phyloP scores from a whole-genome alignment of 805 yeast species.

The Metschnikowia baotianmanensis region DNA sequence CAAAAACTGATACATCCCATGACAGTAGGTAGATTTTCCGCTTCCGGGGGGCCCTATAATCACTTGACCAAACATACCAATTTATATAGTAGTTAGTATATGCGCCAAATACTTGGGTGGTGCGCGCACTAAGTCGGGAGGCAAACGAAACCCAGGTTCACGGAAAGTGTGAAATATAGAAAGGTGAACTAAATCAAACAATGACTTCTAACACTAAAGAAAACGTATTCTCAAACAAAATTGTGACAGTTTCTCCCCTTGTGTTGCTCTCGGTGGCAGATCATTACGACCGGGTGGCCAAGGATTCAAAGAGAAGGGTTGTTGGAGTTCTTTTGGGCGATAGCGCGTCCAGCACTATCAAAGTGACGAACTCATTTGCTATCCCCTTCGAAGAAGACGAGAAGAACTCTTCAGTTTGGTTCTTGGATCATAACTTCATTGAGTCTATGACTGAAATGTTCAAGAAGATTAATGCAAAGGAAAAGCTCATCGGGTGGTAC shows the following conservation, averaged over 20 bases:
- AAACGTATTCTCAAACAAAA: conserved; percentile 41
- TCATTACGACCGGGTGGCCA: conserved; percentile 86
- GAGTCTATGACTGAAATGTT: conserved; percentile 98
- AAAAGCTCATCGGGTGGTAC: conserved; percentile 97
- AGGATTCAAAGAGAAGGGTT: conserved; percentile 70
- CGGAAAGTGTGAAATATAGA: too few relatives aligned
- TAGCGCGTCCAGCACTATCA: conserved; percentile 51
- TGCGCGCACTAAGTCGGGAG: conserved; percentile 14
- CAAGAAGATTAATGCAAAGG: conserved; percentile 95
- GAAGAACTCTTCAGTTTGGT: conserved; percentile 89
- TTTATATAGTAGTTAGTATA: not conserved
- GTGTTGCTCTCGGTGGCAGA: conserved; percentile 93
- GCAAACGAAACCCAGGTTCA: conserved; percentile 3
- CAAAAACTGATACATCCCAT: conserved; percentile 88
- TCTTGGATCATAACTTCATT: conserved; percentile 92
- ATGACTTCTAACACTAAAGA: conserved; percentile 35
- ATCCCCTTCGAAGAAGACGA: conserved; percentile 98
- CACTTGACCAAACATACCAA: conserved; percentile 71
- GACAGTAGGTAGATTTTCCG: conserved; percentile 93
- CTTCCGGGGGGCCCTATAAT: conserved; percentile 98
- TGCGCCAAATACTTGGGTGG: conserved; percentile 2
- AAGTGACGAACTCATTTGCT: conserved; percentile 90
- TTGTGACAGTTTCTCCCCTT: conserved; percentile 91
- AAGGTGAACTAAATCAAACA: not conserved
- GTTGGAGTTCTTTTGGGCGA: conserved; percentile 95